Base-by-base conservation (phyloP, 495 filamentous ascomycete genomes). In the Talaromyces stipitatus region DNA sequence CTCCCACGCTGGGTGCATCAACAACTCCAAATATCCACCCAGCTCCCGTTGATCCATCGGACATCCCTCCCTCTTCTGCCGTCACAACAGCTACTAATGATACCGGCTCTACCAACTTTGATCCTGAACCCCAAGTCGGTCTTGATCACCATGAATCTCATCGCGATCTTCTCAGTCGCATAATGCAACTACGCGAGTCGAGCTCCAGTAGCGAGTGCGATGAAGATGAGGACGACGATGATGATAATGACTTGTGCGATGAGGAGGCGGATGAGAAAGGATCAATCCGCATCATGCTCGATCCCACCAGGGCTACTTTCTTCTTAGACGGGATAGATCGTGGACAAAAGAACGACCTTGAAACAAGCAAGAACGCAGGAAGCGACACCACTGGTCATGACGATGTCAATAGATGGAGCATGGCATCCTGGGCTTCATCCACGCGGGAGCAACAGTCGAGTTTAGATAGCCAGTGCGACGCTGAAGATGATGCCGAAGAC, bases 1-100 rank as follows among this genome's bases (percentile, higher is more conserved):
- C 88, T 22, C 86, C 86, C 9, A 88, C 81, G 1, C 70, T 94
- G 23, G 89, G 89, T 11, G 81, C 85, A 50, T 82, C 84, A 10
- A 80, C 79, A 30, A 77, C 76, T 43, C 83, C 84, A 54, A 71
- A 78, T 20, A 57, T 62, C 28, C 68, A 69, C 29, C 64, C 67
- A 24, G 58, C 55, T 23, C 58, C 66, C 22, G 33, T 72, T 45
- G 69, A 75, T 51, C 70, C 76, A 32, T 73, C 79, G 12, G 74
- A 79, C 6, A 61, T 79, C 16, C 80, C 62, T 27, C 73, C 75
- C 23, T 52, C 60, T 2, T 77, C 75, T 7, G 68, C 72, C 3
- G 41, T 70, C 26, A 76, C 74, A 3, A 64, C 70, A 9, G 66
- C 60, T 22, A 78, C 88, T 9, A 72, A 66, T n/a, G 80, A 77